Conservation (phyloP, 768 basidiomycete genomes). For the Cystofilobasidium macerans region DNA sequence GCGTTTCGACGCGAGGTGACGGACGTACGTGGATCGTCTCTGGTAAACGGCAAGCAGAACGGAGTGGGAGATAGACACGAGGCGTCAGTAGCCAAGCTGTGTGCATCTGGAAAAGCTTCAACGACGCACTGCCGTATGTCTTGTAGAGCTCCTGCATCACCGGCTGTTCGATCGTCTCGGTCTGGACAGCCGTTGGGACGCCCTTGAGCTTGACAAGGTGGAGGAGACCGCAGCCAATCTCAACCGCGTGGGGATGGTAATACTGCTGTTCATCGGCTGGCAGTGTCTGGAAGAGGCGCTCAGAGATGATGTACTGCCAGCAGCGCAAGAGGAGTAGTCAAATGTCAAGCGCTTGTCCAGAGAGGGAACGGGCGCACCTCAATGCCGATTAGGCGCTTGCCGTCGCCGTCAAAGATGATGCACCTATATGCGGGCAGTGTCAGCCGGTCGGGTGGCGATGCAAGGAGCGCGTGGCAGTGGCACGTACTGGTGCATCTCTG, state of each 20-base stretch:
- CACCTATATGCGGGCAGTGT: too few species aligned
- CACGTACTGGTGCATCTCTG: not conserved
- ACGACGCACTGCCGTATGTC: conserved; percentile 48
- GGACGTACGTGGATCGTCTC: conserved; percentile 36
- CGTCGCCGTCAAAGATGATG: not conserved
- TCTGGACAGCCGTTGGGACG: conserved; percentile 4
- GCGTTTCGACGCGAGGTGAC: conserved; percentile 17
- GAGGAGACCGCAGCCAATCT: conserved; percentile 9
- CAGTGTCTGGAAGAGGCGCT: conserved; percentile 7
- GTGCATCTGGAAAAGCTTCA: too few species aligned
- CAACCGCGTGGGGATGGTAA: conserved; percentile 8
- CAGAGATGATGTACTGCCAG: conserved; percentile 2
- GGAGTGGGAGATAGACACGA: too few species aligned
- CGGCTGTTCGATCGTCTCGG: conserved; percentile 2
- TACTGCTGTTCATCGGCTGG: conserved; percentile 12
- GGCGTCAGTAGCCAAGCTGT: too few species aligned
- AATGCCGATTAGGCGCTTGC: not conserved
- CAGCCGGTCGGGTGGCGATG: too few species aligned
- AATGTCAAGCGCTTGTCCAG: too few species aligned
- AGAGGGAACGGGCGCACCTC: not conserved
- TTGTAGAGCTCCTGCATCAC: conserved; percentile 43
- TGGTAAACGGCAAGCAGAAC: too few species aligned
- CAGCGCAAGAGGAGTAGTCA: too few species aligned
- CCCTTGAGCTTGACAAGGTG: not conserved
- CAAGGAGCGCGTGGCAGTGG: too few species aligned